Evolutionary conservation across 257 asterid species (phyloP), one percentile per base, ranked within the genome.

Genomic region (Jacaranda copaia): DNA sequence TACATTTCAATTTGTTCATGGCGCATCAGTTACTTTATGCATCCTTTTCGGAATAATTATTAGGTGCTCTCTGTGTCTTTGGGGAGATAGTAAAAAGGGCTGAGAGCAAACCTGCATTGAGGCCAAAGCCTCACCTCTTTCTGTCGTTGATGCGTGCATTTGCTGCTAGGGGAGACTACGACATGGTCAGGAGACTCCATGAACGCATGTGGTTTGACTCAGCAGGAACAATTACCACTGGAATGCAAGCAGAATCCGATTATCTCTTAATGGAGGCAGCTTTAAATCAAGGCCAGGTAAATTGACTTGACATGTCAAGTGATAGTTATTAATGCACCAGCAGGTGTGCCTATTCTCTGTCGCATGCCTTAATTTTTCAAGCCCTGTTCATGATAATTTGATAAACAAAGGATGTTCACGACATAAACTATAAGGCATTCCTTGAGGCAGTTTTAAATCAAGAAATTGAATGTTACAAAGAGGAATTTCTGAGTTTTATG

Each of bases 241-340:
- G 77, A 19, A 64, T 85, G 66, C 88, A 82, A 76, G 78, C 86
- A 77, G 96, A 90, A 80, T 81, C 90, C 77, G 96, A 90, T 81
- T 83, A 88, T 76, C 96, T 90, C 39, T 77, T 90, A 69, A 87
- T 90, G 91, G 96, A 90, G 79, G 96, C 89, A 88, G 96, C 96
- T 77, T 80, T 90, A 79, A 88, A 87, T 77, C 80, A 85, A 68
- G 93, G 92, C 79, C 93, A 81, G 93, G 93, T 89, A 59, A 69
- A 49, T 74, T 68, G 15, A 56, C 52, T 71, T 61, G 45, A 38
- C 40, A 61, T 75, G 48, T 70, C 39, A 53, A 12, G 59, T 69
- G 39, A 66, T 39, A 55, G 35, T 46, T 35, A 56, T 25, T 25
- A 61, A 72, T 42, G 51, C 39, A 77, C 63, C 52, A 35, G 58